phyloP scores from a whole-genome alignment of 345 rosid genomes.

The Brassica incana region DNA sequence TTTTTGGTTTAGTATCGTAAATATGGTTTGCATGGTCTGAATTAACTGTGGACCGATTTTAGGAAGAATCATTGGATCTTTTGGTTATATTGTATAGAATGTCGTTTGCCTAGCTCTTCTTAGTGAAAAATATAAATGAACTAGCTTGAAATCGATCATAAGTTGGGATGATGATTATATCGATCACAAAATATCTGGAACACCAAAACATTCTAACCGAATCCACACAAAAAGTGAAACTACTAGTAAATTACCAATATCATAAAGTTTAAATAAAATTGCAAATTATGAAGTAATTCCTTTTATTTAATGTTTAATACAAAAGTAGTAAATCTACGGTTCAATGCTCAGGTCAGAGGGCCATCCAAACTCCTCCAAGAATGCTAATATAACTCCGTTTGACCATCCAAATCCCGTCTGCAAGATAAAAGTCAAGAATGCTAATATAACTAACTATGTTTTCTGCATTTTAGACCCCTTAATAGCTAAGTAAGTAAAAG shows the following conservation, averaged over 20 bases:
- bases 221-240: neutral
- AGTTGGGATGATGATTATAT: neutral
- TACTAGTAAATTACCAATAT: neutral
- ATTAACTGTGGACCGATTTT: neutral
- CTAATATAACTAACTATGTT: too few relatives aligned
- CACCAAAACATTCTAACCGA: neutral
- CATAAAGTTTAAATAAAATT: neutral
- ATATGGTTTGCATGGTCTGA: neutral
- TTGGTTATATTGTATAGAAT: neutral
- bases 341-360: conserved; percentile 47
- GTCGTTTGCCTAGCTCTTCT: neutral
- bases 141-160: neutral
- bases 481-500: neutral
- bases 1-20: neutral
- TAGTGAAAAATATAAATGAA: neutral
- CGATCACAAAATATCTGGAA: neutral
- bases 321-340: conserved; percentile 40
- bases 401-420: conserved; percentile 99
- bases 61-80: neutral
- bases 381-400: conserved; percentile 81
- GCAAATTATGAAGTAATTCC: neutral
- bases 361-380: conserved; percentile 97
- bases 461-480: neutral
- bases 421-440: conserved; percentile 11
- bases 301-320: neutral